These are phyloP conservation scores for Coemansia sp. DNA, from an alignment of 192 early-diverging fungal genomes.

Conservation along the genomic window DNA sequence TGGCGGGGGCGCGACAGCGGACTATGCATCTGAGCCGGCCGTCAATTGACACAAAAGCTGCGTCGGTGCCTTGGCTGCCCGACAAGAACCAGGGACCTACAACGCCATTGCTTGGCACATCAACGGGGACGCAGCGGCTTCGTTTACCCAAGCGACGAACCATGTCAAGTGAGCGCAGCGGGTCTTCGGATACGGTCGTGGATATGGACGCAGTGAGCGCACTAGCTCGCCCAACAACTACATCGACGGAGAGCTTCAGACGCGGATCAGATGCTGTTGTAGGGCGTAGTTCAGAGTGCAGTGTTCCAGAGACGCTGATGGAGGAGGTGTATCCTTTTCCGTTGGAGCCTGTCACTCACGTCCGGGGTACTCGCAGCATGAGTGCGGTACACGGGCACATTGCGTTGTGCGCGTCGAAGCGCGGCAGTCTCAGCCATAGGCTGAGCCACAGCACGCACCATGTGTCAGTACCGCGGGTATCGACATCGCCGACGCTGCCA, in stretches of 20 bases:
- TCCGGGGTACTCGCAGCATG: slow-evolving; percentile 42
- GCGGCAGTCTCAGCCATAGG: slow-evolving; percentile 35
- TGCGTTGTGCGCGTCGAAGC: slow-evolving; percentile 33
- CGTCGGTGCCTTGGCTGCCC: slow-evolving; percentile 17
- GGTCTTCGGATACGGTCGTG: slow-evolving; percentile 26
- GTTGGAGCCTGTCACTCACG: slow-evolving; percentile 14
- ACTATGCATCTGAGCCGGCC: slow-evolving; percentile 34
- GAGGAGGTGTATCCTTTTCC: slow-evolving; percentile 12
- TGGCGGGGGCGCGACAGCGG: slow-evolving; percentile 13
- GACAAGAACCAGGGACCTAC: slow-evolving; percentile 11
- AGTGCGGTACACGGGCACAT: slow-evolving; percentile 39
- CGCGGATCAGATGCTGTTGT: neutral
- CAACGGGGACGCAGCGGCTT: slow-evolving; percentile 29
- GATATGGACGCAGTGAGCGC: slow-evolving; percentile 19
- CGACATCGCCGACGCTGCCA: slow-evolving; percentile 39
- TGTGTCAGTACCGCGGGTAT: neutral
- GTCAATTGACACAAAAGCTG: slow-evolving; percentile 14
- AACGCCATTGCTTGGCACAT: neutral
- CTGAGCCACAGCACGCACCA: slow-evolving; percentile 40
- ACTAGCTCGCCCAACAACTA: slow-evolving; percentile 10
- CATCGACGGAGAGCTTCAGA: neutral
- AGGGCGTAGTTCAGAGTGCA: slow-evolving; percentile 13
- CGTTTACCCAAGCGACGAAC: slow-evolving; percentile 49
- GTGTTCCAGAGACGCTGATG: slow-evolving; percentile 18
- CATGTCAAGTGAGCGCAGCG: slow-evolving; percentile 38